Percentiles rank a stretch among this genome's conserved stretches.
phyloP scores from a whole-genome alignment of 2,329 filamentous ascomycete genomes.

The Rutstroemia sp. region DNA sequence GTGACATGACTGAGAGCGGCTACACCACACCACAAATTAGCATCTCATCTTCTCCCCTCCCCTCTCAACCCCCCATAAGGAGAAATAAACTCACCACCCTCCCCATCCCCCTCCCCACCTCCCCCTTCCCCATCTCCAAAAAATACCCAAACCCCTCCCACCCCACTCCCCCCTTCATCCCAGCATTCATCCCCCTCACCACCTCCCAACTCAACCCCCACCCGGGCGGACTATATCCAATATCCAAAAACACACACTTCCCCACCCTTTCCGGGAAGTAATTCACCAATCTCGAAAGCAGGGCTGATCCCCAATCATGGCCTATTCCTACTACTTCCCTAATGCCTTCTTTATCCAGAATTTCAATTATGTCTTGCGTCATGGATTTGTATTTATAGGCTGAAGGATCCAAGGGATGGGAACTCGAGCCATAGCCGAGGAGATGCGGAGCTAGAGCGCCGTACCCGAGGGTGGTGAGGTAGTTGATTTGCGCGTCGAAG shows the following conservation, averaged over 20 bases:
- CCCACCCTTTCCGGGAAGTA: slow-evolving; percentile 10
- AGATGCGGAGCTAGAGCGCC: slow-evolving; percentile 38
- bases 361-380: slow-evolving; percentile 29
- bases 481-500: slow-evolving; percentile 29
- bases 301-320: slow-evolving; percentile 22
- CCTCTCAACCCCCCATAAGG: too few species aligned
- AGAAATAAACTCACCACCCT: background rate
- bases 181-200: slow-evolving; percentile 9
- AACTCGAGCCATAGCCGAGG: slow-evolving; percentile 33
- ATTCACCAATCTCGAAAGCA: slow-evolving; percentile 13
- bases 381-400: slow-evolving; percentile 27
- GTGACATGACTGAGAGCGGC: slow-evolving; percentile 16
- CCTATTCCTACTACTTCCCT: slow-evolving; percentile 13
- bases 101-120: slow-evolving; percentile 12
- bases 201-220: slow-evolving; percentile 1
- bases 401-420: slow-evolving; percentile 25
- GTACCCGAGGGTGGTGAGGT: slow-evolving; percentile 30
- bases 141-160: slow-evolving; percentile 19
- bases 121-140: slow-evolving; percentile 12
- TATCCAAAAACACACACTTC: slow-evolving; percentile 16
- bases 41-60: background rate
- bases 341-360: slow-evolving; percentile 27
- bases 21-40: background rate
- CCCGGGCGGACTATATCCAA: slow-evolving; percentile 11
- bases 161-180: slow-evolving; percentile 10